A percentile compares a stretch with the other conserved stretches of the same genome.
These are phyloP conservation scores for Penicillium subrubescens DNA, from an alignment of 495 filamentous ascomycete species.

Conservation along the genomic window DNA sequence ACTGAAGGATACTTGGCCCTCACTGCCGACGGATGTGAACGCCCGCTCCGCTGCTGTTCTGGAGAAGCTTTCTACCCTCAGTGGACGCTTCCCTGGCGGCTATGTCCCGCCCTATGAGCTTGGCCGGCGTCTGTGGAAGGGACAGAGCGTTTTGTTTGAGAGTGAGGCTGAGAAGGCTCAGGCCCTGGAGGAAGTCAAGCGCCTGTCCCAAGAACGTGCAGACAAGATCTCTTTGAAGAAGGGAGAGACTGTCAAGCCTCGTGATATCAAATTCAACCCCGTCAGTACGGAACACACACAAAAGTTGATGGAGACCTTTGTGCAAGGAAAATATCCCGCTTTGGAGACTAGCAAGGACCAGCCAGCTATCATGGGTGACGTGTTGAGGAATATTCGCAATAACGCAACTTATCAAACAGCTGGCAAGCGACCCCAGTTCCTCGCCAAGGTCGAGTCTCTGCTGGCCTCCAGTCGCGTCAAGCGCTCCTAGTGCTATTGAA, in stretches of 20 bases:
- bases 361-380: slow-evolving; percentile 35
- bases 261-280: slow-evolving; percentile 35
- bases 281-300: slow-evolving; percentile 60
- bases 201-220: slow-evolving; percentile 37
- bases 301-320: slow-evolving; percentile 71
- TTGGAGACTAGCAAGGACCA: slow-evolving; percentile 20
- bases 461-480: slow-evolving; percentile 36
- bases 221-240: slow-evolving; percentile 46
- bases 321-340: slow-evolving; percentile 53
- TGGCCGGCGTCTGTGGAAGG: slow-evolving; percentile 42
- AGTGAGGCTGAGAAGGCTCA: slow-evolving; percentile 42
- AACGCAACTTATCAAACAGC: slow-evolving; percentile 48
- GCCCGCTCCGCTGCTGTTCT: slow-evolving; percentile 35
- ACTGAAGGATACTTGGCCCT: slow-evolving; percentile 47
- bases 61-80: slow-evolving; percentile 40
- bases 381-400: slow-evolving; percentile 43
- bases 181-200: slow-evolving; percentile 40
- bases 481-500: slow-evolving; percentile 22
- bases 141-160: slow-evolving; percentile 45
- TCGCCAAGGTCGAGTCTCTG: slow-evolving; percentile 48
- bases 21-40: slow-evolving; percentile 37
- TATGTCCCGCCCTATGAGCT: slow-evolving; percentile 44
- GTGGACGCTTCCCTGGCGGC: slow-evolving; percentile 42
- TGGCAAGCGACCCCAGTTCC: slow-evolving; percentile 44
- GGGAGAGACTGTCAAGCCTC: slow-evolving; percentile 43